A percentile compares a stretch with the other conserved stretches of the same genome.
phyloP scores from a whole-genome alignment of 345 rosid genomes.

The Euphorbia peplus region DNA sequence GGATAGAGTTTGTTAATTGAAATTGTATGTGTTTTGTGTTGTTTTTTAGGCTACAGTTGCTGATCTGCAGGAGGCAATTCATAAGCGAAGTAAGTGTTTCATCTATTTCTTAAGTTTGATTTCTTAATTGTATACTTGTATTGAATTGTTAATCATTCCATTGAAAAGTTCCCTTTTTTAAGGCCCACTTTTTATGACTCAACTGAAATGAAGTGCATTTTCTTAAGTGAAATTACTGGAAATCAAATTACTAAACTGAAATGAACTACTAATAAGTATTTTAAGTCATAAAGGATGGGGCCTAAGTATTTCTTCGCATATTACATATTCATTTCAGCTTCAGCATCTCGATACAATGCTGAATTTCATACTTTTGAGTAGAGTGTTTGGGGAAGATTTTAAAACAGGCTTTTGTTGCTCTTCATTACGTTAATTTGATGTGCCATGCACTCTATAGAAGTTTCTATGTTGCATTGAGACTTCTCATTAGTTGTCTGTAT shows the following conservation, averaged over 20 bases:
- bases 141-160: neutral
- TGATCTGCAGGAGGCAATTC: conserved; percentile 90
- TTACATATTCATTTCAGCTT: neutral
- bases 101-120: neutral
- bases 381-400: neutral
- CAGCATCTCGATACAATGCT: neutral
- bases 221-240: too few species aligned
- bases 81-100: conserved; percentile 58
- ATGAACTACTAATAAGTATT: too few species aligned
- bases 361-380: neutral
- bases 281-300: too few species aligned
- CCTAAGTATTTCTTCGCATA: neutral
- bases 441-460: neutral
- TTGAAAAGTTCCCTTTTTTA: neutral
- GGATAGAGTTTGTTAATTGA: conserved; percentile 7
- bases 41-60: conserved; percentile 74
- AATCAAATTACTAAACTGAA: too few species aligned
- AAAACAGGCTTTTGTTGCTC: neutral
- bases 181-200: too few species aligned
- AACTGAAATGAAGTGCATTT: too few species aligned
- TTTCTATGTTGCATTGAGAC: too few species aligned
- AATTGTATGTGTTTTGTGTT: conserved; percentile 5
- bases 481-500: too few species aligned
- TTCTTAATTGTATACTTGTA: too few species aligned
- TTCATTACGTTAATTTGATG: neutral